These are phyloP conservation scores for Neurospora hispaniola DNA, from an alignment of 495 filamentous ascomycete species.

Conservation along the genomic window DNA sequence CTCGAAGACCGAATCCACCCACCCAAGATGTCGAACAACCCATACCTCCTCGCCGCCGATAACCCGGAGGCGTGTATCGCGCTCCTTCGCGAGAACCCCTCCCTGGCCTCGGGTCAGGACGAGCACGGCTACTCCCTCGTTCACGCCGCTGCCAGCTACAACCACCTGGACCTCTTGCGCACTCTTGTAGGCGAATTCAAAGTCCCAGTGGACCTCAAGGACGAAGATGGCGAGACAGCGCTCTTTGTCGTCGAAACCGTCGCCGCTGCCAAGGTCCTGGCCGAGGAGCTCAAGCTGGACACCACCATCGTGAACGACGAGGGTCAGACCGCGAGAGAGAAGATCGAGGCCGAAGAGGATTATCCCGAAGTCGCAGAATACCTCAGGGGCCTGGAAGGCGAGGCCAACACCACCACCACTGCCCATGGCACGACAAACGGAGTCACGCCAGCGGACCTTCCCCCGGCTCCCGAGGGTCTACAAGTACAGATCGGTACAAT, in stretches of 20 bases:
- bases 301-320: slow-evolving; percentile 49
- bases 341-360: slow-evolving; percentile 59
- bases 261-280: slow-evolving; percentile 60
- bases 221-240: slow-evolving; percentile 86
- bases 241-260: slow-evolving; percentile 76
- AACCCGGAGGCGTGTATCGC: slow-evolving; percentile 53
- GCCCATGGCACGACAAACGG: slow-evolving; percentile 18
- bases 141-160: slow-evolving; percentile 88
- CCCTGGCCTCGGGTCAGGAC: slow-evolving; percentile 60
- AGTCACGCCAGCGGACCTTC: slow-evolving; percentile 13
- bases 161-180: slow-evolving; percentile 68
- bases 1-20: neutral
- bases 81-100: slow-evolving; percentile 55
- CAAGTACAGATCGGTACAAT: slow-evolving; percentile 56
- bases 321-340: slow-evolving; percentile 58
- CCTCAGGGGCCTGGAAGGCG: slow-evolving; percentile 40
- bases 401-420: slow-evolving; percentile 8
- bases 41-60: slow-evolving; percentile 70
- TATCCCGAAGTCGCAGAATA: slow-evolving; percentile 60
- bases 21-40: slow-evolving; percentile 46
- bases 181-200: slow-evolving; percentile 66
- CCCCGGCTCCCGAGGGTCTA: slow-evolving; percentile 55
- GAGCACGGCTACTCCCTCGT: slow-evolving; percentile 82
- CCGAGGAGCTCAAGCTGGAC: slow-evolving; percentile 73
- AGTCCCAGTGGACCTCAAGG: slow-evolving; percentile 66